Evolutionary conservation across 441 rosid genomes (phyloP).

Genomic region (Raphanus hybrid): DNA sequence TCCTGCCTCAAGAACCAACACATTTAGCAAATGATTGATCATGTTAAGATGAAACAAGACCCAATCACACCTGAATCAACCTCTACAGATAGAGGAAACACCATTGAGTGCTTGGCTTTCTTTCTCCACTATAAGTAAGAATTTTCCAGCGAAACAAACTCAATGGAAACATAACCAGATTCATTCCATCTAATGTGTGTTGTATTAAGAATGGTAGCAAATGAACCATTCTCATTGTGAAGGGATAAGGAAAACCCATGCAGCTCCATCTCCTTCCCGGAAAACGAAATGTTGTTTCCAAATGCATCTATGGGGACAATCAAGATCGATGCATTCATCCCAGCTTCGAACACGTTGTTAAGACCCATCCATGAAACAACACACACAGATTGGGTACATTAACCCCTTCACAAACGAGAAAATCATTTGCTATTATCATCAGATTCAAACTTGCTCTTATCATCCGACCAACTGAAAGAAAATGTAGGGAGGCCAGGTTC

Average conservation of each 20-base stretch:
- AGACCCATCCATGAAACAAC: conserved; percentile 73
- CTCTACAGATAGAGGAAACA: conserved; percentile 59
- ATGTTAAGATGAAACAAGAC: neutral
- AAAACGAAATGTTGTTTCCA: conserved; percentile 61
- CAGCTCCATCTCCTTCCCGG: conserved; percentile 28
- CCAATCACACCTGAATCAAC: conserved; percentile 73
- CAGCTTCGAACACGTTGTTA: conserved; percentile 65
- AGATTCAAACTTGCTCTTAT: too few relatives aligned
- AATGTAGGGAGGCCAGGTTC: too few relatives aligned
- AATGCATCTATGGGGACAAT: conserved; percentile 86
- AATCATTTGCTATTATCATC: too few relatives aligned
- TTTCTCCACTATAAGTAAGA: conserved; percentile 56
- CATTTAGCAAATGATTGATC: neutral
- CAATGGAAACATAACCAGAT: conserved; percentile 56
- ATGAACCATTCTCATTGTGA: conserved; percentile 57
- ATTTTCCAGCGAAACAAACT: conserved; percentile 63
- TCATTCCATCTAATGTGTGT: conserved; percentile 55
- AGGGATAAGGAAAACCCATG: conserved; percentile 44
- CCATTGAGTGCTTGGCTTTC: conserved; percentile 65
- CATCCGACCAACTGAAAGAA: too few relatives aligned
- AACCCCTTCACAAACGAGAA: neutral
- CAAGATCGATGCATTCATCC: conserved; percentile 55
- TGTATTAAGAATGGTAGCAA: conserved; percentile 41
- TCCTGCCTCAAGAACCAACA: conserved; percentile 52
- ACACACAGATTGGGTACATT: conserved; percentile 49